Conservation (phyloP, 2,329 filamentous ascomycete species). For the Alternaria incomplexa region DNA sequence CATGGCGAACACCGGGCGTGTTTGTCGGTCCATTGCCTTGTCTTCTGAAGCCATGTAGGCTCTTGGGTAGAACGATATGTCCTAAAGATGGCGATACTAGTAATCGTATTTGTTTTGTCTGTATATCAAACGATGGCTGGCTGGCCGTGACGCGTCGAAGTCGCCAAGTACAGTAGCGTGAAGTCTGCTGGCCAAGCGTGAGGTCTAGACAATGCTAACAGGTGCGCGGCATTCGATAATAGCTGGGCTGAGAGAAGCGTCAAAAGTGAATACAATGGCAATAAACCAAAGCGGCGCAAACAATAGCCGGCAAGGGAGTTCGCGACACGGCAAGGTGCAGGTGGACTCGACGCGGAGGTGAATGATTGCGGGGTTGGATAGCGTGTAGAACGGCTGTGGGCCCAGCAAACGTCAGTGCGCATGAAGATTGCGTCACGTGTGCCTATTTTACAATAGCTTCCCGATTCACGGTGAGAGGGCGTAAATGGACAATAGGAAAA, state of each 20-base stretch:
- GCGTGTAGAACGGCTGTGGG: not conserved
- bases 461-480: not conserved
- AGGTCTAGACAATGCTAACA: not conserved
- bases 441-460: not conserved
- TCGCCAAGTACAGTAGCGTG: not conserved
- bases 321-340: constrained; percentile 1
- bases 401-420: constrained; percentile 4
- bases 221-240: not conserved
- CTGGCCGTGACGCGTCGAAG: not conserved
- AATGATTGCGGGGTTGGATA: constrained; percentile 22
- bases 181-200: not conserved
- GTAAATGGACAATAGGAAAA: not conserved
- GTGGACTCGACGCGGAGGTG: constrained; percentile 6
- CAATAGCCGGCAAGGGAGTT: not conserved
- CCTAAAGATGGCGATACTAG: not conserved
- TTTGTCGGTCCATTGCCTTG: constrained; percentile 6
- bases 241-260: not conserved
- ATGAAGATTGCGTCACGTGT: constrained; percentile 13
- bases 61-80: not conserved
- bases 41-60: not conserved
- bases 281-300: not conserved
- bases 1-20: constrained; percentile 8
- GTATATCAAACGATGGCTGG: not conserved
- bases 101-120: not conserved
- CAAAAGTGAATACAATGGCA: not conserved